phyloP scores from a whole-genome alignment of 345 rosid genomes.

The Turnera subulata region DNA sequence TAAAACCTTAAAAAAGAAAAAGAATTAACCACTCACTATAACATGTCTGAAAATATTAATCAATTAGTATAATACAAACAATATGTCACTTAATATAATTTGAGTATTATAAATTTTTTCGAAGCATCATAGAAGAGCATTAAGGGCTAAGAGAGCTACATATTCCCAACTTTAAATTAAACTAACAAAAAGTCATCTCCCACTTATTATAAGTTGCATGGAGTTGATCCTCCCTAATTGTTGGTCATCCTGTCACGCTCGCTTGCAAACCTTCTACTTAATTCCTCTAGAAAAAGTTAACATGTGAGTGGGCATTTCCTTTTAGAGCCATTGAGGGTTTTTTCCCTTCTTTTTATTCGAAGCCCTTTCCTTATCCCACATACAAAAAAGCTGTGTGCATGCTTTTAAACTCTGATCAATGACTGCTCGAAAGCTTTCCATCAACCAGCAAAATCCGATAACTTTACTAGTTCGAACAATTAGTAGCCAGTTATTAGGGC shows the following conservation, averaged over 20 bases:
- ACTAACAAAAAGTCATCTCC: constrained; percentile 33
- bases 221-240: constrained; percentile 55
- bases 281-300: constrained; percentile 30
- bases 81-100: no score
- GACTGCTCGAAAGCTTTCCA: not conserved
- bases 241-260: constrained; percentile 47
- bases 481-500: not conserved
- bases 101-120: no score
- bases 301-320: constrained; percentile 78
- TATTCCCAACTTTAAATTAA: constrained; percentile 35
- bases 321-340: constrained; percentile 27
- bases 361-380: constrained; percentile 38
- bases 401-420: constrained; percentile 14
- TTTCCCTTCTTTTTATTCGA: constrained; percentile 5
- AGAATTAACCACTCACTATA: no score
- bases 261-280: constrained; percentile 16
- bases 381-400: constrained; percentile 23
- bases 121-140: constrained; percentile 48
- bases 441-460: constrained; percentile 4
- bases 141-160: constrained; percentile 13
- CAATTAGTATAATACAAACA: no score
- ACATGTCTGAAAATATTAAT: no score
- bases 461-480: not conserved
- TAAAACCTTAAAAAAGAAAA: no score
- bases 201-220: constrained; percentile 56